Base-by-base conservation (phyloP, 2,329 filamentous ascomycete genomes). In the Fusarium nelsonii region DNA sequence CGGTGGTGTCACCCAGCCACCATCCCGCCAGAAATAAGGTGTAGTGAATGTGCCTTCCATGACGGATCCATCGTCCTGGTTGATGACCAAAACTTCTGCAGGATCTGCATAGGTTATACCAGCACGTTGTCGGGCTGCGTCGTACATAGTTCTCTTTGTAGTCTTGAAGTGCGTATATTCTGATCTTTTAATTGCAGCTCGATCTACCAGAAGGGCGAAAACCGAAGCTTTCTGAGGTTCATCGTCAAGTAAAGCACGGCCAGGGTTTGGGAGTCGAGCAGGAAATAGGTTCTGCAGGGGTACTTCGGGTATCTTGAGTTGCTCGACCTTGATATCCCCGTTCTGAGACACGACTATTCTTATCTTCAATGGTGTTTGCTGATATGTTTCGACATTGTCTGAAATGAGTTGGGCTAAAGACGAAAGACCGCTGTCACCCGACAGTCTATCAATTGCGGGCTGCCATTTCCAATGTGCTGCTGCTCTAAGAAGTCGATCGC, bases 131-230 rank as follows among this genome's bases (percentile, higher is more conserved):
- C 94, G 87, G 2, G 93, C 92, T 4, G 81, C 81, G 45, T 92
- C 87, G 78, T 98, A 98, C 76, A 89, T 84, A 11, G 83, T 81
- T 15, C 95, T 88, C 48, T 85, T 82, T 0, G 92, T 96, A 0
- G 95, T 98, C 79, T 99, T 98, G 82, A 92, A 92, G 60, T 90
- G 89, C 0, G 94, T 97, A 75, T 91, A 92, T n/a, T 88, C 85
- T 1, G 87, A 87, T 40, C 79, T 78, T 9, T 69, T 37, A 0
- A 83, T 85, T n/a, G 55, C 55, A n/a, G 68, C 59, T 11, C 59
- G 55, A 70, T 88, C 86, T 4, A 87, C 60, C 1, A 84, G 62
- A 4, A 88, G 76, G 4, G 81, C 78, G 63, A 81, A 86, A 1
- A 74, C 74, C 1, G 77, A 74, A 1, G 65, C 58, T 11, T 73